phyloP scores from a whole-genome alignment of 140 eudicot species.

The Erigeron philadelphicus region DNA sequence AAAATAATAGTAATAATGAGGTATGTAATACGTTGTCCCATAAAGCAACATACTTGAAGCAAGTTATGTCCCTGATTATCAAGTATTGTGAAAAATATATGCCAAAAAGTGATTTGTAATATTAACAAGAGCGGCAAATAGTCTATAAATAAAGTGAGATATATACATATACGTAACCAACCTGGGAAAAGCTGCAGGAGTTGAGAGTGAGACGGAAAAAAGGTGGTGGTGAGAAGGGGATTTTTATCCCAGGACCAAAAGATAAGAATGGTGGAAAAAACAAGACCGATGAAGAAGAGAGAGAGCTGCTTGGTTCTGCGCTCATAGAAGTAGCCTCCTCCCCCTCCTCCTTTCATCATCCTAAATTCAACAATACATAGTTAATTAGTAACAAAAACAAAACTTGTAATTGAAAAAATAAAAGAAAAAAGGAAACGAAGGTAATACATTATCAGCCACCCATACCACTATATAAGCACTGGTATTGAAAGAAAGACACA shows the following conservation, averaged over 20 bases:
- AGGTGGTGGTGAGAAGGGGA: slow-evolving; percentile 35
- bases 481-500: no score
- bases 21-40: no score
- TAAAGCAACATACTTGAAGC: no score
- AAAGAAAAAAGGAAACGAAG: no score
- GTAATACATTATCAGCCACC: no score
- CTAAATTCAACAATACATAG: neutral
- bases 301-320: slow-evolving; percentile 29
- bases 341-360: slow-evolving; percentile 20
- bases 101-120: no score
- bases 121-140: neutral
- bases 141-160: neutral
- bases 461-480: no score
- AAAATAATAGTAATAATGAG: no score
- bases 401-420: no score
- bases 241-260: slow-evolving; percentile 57
- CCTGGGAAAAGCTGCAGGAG: slow-evolving; percentile 48
- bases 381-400: no score
- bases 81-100: no score
- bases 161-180: slow-evolving; percentile 15
- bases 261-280: slow-evolving; percentile 42
- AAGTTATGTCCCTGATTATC: no score
- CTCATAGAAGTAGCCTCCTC: slow-evolving; percentile 27
- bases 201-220: slow-evolving; percentile 40
- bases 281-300: slow-evolving; percentile 47